These are phyloP conservation scores for Phytophthora multivora DNA, from an alignment of 352 stramenopile genomes.

Conservation along the genomic window DNA sequence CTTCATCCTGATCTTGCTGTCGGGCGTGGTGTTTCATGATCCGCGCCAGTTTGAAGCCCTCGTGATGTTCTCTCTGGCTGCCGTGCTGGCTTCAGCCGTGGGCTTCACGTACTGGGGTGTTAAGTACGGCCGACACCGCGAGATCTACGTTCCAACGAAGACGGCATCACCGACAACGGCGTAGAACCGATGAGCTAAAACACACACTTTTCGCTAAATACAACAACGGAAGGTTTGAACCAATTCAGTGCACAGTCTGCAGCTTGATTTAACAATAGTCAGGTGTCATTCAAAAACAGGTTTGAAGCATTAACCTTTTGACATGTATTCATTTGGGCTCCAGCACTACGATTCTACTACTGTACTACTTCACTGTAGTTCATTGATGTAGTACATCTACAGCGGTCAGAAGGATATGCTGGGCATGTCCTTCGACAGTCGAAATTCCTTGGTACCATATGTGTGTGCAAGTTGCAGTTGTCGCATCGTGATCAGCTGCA, in stretches of 20 bases:
- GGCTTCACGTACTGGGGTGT: slow-evolving; percentile 58
- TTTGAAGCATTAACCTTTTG: too few relatives aligned
- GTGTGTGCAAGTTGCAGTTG: slow-evolving; percentile 6
- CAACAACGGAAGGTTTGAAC: too few relatives aligned
- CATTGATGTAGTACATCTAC: too few relatives aligned
- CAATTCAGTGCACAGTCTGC: too few relatives aligned
- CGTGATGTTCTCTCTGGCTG: slow-evolving; percentile 55
- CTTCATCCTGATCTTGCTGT: slow-evolving; percentile 58
- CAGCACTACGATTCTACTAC: too few relatives aligned
- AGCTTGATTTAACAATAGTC: too few relatives aligned
- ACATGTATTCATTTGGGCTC: too few relatives aligned
- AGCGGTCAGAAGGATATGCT: background rate
- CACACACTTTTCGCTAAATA: too few relatives aligned
- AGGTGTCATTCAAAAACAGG: too few relatives aligned
- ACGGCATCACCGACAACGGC: slow-evolving; percentile 10
- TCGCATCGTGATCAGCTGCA: slow-evolving; percentile 14
- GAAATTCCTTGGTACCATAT: slow-evolving; percentile 14
- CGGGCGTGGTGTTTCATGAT: slow-evolving; percentile 57
- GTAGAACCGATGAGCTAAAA: background rate
- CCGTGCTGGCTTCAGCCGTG: slow-evolving; percentile 50
- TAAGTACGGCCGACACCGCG: slow-evolving; percentile 48
- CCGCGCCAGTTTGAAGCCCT: slow-evolving; percentile 61
- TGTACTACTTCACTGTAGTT: too few relatives aligned
- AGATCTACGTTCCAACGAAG: slow-evolving; percentile 33
- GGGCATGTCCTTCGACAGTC: slow-evolving; percentile 22